Base-by-base conservation (phyloP, 148 eudicot genomes). In the Rhododendron kiyosumense region DNA sequence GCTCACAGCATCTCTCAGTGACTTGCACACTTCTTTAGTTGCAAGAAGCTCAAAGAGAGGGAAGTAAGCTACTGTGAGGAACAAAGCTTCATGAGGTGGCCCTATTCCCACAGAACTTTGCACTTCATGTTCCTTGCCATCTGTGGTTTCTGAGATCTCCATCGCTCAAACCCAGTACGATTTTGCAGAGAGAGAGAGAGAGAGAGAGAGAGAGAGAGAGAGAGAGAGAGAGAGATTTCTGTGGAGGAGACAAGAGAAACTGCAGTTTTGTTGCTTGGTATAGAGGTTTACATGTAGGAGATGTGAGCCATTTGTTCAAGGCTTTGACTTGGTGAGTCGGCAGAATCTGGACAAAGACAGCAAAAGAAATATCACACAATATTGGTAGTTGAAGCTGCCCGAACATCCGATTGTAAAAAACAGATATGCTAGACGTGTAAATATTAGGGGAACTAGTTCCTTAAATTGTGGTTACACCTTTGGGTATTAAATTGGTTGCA, bases 11-110 rank as follows among this genome's bases (percentile, higher is more conserved):
- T 95, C 92, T 88, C 90, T 87, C 13, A 96, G 75, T 45, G 96
- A 91, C 85, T 75, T 92, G 86, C 90, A 91, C 36, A 93, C 96
- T 90, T 84, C 90, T 34, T 83, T 89, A 86, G 87, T 88, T 46
- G 89, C 30, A 1, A 95, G 88, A 77, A 96, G 96, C 83, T 95
- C 92, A 51, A 85, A 87, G 45, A 95, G 85, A 24, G 96, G 98
- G 88, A 96, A 95, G 85, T 91, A 93, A 74, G 95, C 69, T 69
- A 96, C 81, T 10, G 90, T 93, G 15, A 92, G 88, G 89, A 90
- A 95, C 63, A 94, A 78, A 59, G 96, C 94, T 87, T 90, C 93
- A 85, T 92, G 92, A 36, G 97, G 92, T 73, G 89, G 77, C 41
- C 83, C 84, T 18, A 32, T 77, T 79, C 45, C 83, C 30, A 14